Evolutionary conservation across 1,139 yeast species (phyloP).

Genomic region (Meyerozyma carpophila): DNA sequence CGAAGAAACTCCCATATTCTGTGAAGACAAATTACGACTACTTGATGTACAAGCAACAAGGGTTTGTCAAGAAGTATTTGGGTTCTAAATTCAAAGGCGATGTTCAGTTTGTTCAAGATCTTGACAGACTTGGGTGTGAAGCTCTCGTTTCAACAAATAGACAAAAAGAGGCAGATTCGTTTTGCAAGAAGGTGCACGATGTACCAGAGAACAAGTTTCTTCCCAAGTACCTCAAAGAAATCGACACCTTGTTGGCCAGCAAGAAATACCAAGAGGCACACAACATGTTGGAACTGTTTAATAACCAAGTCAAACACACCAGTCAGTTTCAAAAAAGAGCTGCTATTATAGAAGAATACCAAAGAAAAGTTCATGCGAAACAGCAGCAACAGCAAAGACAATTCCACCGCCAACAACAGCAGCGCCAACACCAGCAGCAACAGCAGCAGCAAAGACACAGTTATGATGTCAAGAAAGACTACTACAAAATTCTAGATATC

Average conservation of each 20-base stretch:
- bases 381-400: slow-evolving; percentile 46
- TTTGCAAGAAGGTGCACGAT: slow-evolving; percentile 29
- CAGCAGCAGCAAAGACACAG: slow-evolving; percentile 29
- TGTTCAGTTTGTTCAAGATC: slow-evolving; percentile 22
- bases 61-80: slow-evolving; percentile 15
- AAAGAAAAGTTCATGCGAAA: slow-evolving; percentile 37
- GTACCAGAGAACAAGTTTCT: slow-evolving; percentile 31
- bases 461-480: slow-evolving; percentile 56
- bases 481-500: slow-evolving; percentile 74
- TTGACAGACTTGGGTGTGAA: slow-evolving; percentile 45
- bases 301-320: slow-evolving; percentile 35
- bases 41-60: slow-evolving; percentile 17
- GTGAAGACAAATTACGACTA: slow-evolving; percentile 31
- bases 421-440: slow-evolving; percentile 31
- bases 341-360: slow-evolving; percentile 19
- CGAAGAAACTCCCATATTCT: slow-evolving; percentile 17
- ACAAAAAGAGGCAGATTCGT: slow-evolving; percentile 20
- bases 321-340: slow-evolving; percentile 28
- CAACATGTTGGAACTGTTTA: slow-evolving; percentile 21
- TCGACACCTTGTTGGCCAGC: slow-evolving; percentile 35
- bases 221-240: slow-evolving; percentile 41
- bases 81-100: slow-evolving; percentile 5
- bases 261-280: slow-evolving; percentile 43
- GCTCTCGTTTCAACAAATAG: slow-evolving; percentile 30
- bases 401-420: slow-evolving; percentile 45